Base-by-base conservation (phyloP, 257 asterid species). In the Parsonsia alboflavescens region DNA sequence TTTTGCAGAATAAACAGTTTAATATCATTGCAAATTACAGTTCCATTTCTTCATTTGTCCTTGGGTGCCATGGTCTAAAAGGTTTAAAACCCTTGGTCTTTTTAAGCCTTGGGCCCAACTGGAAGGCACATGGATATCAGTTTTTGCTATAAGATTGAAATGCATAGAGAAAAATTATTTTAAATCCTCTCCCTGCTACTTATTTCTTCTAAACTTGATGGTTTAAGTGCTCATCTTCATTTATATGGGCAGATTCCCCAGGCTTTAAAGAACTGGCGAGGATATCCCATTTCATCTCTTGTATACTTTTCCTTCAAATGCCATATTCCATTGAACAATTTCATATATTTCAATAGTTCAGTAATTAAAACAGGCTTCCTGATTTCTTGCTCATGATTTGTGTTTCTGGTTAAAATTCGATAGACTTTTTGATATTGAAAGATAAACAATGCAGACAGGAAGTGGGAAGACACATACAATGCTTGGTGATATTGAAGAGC, bases 401-500 rank as follows among this genome's bases (percentile, higher is more conserved):
- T 24, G 71, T 76, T 53, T 73, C 59, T 67, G 17, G 10, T 70
- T 73, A 13, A 61, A 56, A 33, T 48, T 33, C 49, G 70, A 67
- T 79, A 41, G 76, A 46, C 28, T 71, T 49, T 52, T 50, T 42
- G 73, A 73, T 26, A n/a, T 44, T 30, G 46, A 28, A 64, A 74
- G 54, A 26, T 69, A 71, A 49, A 73, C 44, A 53, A 68, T 85
- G 84, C 78, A 95, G 99, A 95, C 99, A 19, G 99, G 99, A 74
- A 95, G 99, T 77, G 99, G 99, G 76, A 95, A 95, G 88, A 95
- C 99, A 10, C 82, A 86, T 68, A 95, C 99, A 74, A 95, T 95
- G 99, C 98, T 95, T 66, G 99, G 99, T 16, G 93, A 91, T 70
- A 91, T 89, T 73, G 98, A 90, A 76, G 94, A 80, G 74, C 83